Percentiles rank a stretch among this genome's conserved stretches.
Evolutionary conservation across 2,329 filamentous ascomycete species (phyloP).

Genomic region (Herpotrichia juniperi): DNA sequence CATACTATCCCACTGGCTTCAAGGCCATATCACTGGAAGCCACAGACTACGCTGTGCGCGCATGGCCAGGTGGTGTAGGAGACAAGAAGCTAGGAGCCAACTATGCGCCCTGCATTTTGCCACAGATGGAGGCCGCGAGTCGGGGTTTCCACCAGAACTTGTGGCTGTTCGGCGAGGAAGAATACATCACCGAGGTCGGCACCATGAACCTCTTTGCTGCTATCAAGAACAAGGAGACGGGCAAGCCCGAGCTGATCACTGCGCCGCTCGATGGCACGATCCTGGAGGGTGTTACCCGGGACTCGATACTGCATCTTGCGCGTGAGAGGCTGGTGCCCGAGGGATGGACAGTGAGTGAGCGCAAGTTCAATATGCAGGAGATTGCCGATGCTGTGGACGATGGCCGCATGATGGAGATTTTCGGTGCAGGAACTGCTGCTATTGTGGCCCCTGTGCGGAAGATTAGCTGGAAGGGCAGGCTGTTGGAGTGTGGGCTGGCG

Average conservation of each 20-base stretch:
- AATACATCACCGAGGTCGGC: conserved; percentile 95
- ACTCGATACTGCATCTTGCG: conserved; percentile 87
- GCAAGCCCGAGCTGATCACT: conserved; percentile 91
- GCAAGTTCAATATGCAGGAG: conserved; percentile 91
- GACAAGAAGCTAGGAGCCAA: conserved; percentile 99
- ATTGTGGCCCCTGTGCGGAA: conserved; percentile 89
- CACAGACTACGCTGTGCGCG: conserved; percentile 93
- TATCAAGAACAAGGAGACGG: conserved; percentile 82
- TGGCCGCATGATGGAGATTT: conserved; percentile 88
- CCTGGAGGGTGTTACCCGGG: conserved; percentile 89
- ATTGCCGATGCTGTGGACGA: conserved; percentile 81
- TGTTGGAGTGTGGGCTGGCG: conserved; percentile 82
- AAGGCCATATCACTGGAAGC: conserved; percentile 96
- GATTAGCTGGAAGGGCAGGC: conserved; percentile 85
- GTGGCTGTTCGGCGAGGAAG: conserved; percentile 95
- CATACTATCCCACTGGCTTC: conserved; percentile 98
- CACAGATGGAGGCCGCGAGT: conserved; percentile 88
- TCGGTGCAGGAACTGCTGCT: conserved; percentile 91
- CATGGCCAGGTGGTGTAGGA: conserved; percentile 96
- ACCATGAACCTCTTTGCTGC: conserved; percentile 99
- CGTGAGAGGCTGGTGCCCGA: conserved; percentile 80
- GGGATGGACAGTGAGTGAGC: conserved; percentile 87
- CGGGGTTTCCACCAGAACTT: conserved; percentile 97
- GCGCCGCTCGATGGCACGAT: conserved; percentile 96
- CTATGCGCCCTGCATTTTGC: conserved; percentile 99